phyloP scores from a whole-genome alignment of 495 filamentous ascomycete genomes.

The Penicillium arizonense region DNA sequence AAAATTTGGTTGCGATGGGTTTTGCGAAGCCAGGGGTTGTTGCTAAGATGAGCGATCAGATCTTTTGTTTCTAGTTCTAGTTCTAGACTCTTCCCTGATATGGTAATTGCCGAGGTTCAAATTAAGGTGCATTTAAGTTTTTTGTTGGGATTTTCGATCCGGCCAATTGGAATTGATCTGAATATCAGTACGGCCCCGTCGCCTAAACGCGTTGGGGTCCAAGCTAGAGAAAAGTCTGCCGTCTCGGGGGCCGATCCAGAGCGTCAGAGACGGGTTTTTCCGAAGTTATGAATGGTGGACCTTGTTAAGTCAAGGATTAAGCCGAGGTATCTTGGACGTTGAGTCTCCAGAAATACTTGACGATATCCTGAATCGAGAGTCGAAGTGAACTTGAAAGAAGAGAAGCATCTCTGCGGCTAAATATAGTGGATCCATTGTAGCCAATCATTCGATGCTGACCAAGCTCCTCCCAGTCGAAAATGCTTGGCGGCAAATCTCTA shows the following conservation, averaged over 20 bases:
- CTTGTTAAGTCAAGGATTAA: neutral
- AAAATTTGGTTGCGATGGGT: constrained; percentile 31
- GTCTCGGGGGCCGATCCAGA: neutral
- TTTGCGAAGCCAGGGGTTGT: constrained; percentile 32
- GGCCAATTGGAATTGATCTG: neutral
- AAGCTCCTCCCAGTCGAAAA: neutral
- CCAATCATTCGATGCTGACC: constrained; percentile 5
- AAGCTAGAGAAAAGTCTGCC: neutral
- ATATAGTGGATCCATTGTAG: neutral
- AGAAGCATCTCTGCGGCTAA: too few species aligned
- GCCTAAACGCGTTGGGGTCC: neutral
- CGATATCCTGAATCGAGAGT: too few species aligned
- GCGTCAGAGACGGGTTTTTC: neutral
- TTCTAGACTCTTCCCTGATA: neutral
- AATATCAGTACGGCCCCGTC: neutral
- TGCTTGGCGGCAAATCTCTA: constrained; percentile 19
- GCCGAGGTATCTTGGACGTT: too few species aligned
- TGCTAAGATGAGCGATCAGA: constrained; percentile 37
- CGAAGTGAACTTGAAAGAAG: too few species aligned
- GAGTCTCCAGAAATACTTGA: too few species aligned
- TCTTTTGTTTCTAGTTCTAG: constrained; percentile 34
- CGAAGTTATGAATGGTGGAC: constrained; percentile 4
- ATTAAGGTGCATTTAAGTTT: neutral
- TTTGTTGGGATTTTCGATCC: neutral
- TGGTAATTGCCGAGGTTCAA: constrained; percentile 11